These are phyloP conservation scores for Halenospora varia DNA, from an alignment of 495 filamentous ascomycete genomes.

Conservation along the genomic window DNA sequence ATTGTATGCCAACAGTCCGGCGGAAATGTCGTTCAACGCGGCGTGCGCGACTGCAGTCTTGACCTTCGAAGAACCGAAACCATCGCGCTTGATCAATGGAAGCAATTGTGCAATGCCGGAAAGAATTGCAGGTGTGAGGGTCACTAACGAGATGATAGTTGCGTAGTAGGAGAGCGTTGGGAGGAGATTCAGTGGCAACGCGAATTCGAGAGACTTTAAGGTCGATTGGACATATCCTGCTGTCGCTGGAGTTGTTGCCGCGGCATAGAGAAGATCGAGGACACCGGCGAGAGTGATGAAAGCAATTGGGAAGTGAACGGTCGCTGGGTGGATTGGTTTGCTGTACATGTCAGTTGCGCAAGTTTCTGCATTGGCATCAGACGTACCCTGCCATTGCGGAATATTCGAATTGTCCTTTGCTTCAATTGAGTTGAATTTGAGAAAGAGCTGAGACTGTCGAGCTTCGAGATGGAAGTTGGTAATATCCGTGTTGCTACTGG, in stretches of 20 bases:
- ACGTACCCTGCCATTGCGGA: background rate
- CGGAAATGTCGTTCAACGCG: background rate
- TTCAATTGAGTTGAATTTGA: background rate
- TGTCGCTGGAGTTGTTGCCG: background rate
- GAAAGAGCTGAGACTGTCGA: no score
- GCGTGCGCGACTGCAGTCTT: background rate
- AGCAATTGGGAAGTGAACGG: slow-evolving; percentile 1
- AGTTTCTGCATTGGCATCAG: background rate
- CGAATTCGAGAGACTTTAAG: background rate
- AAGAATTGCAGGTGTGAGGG: background rate
- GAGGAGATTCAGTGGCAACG: background rate
- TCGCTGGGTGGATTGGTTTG: slow-evolving; percentile 3
- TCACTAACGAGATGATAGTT: background rate
- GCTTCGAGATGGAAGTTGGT: no score
- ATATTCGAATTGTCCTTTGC: background rate
- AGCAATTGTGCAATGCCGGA: background rate
- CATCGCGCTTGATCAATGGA: background rate
- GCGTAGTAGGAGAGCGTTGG: background rate
- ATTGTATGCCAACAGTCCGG: background rate
- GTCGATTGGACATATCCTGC: background rate
- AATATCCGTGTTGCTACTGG: background rate
- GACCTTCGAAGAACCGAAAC: background rate
- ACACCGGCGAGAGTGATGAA: background rate
- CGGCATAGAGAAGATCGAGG: background rate
- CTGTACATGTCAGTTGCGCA: background rate